Evolutionary conservation across 2,329 filamentous ascomycete species (phyloP).

Genomic region (Hymenoscyphus infarciens): DNA sequence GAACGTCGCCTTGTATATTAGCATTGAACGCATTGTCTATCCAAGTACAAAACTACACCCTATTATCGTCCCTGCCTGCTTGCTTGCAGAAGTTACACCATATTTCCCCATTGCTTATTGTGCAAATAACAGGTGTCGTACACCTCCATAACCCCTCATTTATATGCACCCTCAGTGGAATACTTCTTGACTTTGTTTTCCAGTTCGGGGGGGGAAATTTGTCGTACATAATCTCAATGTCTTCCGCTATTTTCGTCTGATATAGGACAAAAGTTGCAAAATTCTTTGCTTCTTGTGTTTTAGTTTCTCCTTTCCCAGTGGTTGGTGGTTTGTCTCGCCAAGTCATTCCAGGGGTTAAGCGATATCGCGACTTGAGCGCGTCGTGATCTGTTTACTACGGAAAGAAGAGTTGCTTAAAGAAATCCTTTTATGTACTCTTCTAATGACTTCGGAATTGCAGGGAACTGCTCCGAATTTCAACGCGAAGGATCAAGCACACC

Average conservation of each 20-base stretch:
- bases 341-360: background rate
- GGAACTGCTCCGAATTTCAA: background rate
- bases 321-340: background rate
- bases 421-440: background rate
- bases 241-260: background rate
- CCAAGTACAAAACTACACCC: background rate
- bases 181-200: background rate
- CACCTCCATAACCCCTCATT: background rate
- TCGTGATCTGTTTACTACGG: background rate
- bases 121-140: background rate
- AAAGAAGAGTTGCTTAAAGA: background rate
- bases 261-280: background rate
- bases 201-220: background rate
- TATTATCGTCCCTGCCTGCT: background rate
- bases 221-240: background rate
- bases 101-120: background rate
- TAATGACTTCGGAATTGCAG: background rate
- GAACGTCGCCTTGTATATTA: too few species aligned
- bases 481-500: conserved; percentile 31
- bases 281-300: background rate
- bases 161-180: background rate
- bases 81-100: background rate
- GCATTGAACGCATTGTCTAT: too few species aligned
- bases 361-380: background rate
- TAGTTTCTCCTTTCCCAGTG: background rate